A percentile compares a stretch with the other conserved stretches of the same genome.
Evolutionary conservation across 2,329 filamentous ascomycete genomes (phyloP).

Genomic region (Paraphoma chrysanthemicola): DNA sequence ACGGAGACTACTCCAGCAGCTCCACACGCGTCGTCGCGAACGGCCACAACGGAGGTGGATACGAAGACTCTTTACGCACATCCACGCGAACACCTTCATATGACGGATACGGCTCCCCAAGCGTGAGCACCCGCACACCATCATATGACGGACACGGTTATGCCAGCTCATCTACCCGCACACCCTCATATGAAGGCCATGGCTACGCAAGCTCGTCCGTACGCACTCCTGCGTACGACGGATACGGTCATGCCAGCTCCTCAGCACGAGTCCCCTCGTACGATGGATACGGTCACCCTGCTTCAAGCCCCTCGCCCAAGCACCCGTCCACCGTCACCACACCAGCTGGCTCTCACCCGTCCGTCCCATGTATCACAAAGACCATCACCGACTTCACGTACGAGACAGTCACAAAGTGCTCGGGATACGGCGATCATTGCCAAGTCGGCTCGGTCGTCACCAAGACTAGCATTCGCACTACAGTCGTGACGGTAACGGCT

Average conservation of each 20-base stretch:
- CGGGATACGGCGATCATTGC: not conserved
- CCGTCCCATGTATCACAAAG: not conserved
- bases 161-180: no score
- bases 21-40: not conserved
- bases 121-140: no score
- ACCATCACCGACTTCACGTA: not conserved
- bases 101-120: no score
- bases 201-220: no score
- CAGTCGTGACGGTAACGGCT: not conserved
- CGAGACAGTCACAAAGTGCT: not conserved
- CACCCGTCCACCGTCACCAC: not conserved
- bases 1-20: not conserved
- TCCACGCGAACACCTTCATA: no score
- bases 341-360: not conserved
- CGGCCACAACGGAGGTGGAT: not conserved
- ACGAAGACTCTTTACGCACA: not conserved
- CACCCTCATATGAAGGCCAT: no score
- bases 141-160: no score
- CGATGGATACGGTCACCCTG: not conserved
- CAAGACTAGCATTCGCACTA: not conserved
- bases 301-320: not conserved
- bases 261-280: no score
- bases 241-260: not conserved
- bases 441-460: not conserved
- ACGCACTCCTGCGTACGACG: no score